Conservation (phyloP, 192 early-diverging fungal species). For the Ramicandelaber brevisporus region DNA sequence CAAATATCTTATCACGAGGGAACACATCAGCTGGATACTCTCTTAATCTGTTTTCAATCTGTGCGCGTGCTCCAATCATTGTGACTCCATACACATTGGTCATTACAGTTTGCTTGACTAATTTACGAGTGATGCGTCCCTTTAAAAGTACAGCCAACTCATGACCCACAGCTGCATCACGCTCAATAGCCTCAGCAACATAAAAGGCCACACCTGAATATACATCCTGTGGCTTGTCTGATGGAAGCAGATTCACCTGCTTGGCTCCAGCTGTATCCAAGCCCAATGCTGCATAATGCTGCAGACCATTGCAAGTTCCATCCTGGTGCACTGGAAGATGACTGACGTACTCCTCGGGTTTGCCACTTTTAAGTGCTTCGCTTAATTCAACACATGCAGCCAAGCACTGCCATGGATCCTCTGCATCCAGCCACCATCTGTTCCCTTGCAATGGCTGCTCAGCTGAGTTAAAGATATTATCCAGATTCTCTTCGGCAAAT, state of each 20-base stretch:
- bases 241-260: conserved; percentile 69
- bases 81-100: conserved; percentile 98
- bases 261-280: conserved; percentile 67
- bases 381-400: conserved; percentile 70
- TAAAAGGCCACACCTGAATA: conserved; percentile 68
- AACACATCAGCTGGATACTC: conserved; percentile 46
- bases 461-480: conserved; percentile 61
- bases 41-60: conserved; percentile 62
- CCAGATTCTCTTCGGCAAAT: conserved; percentile 46
- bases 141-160: conserved; percentile 31
- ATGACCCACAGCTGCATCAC: conserved; percentile 33
- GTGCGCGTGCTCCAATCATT: conserved; percentile 68
- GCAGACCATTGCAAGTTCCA: conserved; percentile 92
- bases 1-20: conserved; percentile 3
- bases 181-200: conserved; percentile 38
- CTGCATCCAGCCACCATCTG: conserved; percentile 68
- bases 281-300: conserved; percentile 94
- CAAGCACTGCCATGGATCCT: conserved; percentile 84
- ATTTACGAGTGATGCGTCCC: conserved; percentile 58
- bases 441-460: conserved; percentile 29
- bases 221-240: conserved; percentile 73
- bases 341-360: conserved; percentile 44
- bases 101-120: conserved; percentile 99
- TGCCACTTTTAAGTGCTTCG: conserved; percentile 35
- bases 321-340: conserved; percentile 83